Conservation (phyloP, 192 early-diverging fungal species). For the Podila horticola region DNA sequence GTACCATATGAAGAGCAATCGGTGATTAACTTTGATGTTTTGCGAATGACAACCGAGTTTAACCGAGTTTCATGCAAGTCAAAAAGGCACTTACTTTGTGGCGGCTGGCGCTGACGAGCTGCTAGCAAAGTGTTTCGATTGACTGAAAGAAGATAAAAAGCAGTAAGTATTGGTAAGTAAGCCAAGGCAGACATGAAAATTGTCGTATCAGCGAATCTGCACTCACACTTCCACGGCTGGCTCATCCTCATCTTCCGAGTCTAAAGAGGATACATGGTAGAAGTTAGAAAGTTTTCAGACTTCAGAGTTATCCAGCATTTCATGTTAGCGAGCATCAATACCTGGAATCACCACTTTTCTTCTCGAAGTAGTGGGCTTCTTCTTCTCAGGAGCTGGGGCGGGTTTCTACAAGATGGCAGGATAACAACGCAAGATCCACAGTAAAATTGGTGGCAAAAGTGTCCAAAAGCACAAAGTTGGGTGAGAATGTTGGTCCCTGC, state of each 20-base stretch:
- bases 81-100: constrained; percentile 16
- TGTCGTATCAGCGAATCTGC: background rate
- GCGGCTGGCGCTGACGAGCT: background rate
- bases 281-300: background rate
- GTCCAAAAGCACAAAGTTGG: constrained; percentile 4
- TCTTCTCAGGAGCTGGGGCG: constrained; percentile 29
- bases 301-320: background rate
- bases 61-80: too few species aligned
- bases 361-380: constrained; percentile 3
- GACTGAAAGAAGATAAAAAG: background rate
- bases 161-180: background rate
- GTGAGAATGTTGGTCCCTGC: background rate
- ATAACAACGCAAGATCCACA: background rate
- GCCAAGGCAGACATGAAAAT: background rate
- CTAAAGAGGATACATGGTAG: constrained; percentile 1
- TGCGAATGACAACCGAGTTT: background rate
- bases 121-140: constrained; percentile 39
- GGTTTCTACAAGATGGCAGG: constrained; percentile 1
- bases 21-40: background rate
- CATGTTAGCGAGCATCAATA: background rate
- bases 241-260: constrained; percentile 40
- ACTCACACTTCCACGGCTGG: constrained; percentile 29
- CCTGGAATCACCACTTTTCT: constrained; percentile 38
- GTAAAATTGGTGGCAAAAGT: constrained; percentile 47
- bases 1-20: background rate